These are phyloP conservation scores for Rasamsonia emersonii DNA, from an alignment of 2,329 filamentous ascomycete species.

Conservation along the genomic window DNA sequence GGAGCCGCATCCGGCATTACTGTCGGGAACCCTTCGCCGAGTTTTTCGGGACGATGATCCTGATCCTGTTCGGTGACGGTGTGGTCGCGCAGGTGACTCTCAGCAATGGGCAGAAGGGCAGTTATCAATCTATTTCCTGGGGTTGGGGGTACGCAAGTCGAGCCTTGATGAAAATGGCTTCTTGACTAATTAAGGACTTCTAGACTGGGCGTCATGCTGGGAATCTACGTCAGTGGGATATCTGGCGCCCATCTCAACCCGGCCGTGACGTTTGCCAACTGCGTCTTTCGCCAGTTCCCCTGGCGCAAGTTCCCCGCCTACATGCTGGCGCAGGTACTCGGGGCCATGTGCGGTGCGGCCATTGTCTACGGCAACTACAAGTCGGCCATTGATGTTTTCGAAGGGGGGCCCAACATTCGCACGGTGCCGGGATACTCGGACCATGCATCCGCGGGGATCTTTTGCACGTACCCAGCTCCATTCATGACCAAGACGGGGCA, in stretches of 20 bases:
- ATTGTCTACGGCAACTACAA: conserved; percentile 57
- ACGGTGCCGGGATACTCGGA: conserved; percentile 50
- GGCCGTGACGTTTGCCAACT: conserved; percentile 62
- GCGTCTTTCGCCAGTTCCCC: conserved; percentile 58
- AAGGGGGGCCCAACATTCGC: conserved; percentile 50
- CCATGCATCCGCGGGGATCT: conserved; percentile 60
- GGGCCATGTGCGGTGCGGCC: conserved; percentile 54
- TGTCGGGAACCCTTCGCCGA: conserved; percentile 56
- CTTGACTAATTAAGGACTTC: conserved; percentile 4
- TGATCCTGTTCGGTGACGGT: conserved; percentile 63
- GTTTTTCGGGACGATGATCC: conserved; percentile 59
- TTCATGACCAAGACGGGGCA: conserved; percentile 58
- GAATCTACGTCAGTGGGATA: conserved; percentile 52
- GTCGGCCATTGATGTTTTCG: conserved; percentile 55
- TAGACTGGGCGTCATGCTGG: conserved; percentile 59
- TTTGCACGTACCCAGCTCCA: conserved; percentile 58
- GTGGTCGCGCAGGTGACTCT: conserved; percentile 61
- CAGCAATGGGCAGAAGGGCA: conserved; percentile 37
- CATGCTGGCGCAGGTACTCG: conserved; percentile 55
- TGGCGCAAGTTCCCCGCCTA: conserved; percentile 65
- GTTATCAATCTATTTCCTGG: conserved; percentile 47
- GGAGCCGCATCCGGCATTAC: conserved; percentile 45
- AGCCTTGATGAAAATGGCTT: too few species aligned
- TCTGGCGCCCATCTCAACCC: conserved; percentile 62
- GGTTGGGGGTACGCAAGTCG: conserved; percentile 39